phyloP scores from a whole-genome alignment of 2,329 filamentous ascomycete genomes.

The Claviceps sp. region DNA sequence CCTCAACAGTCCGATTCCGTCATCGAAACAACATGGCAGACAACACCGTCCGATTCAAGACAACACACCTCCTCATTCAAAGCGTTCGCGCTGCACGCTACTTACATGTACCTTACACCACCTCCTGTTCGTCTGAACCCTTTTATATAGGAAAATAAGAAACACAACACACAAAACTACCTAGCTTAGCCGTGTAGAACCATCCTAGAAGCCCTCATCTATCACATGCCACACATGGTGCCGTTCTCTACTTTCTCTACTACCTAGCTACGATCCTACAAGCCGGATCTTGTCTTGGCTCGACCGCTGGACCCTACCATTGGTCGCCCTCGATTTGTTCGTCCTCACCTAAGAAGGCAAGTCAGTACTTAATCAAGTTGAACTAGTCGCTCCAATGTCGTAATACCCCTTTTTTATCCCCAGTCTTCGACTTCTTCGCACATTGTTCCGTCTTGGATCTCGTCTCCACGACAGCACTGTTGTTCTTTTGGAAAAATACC shows the following conservation, averaged over 20 bases:
- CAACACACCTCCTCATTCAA: too few relatives aligned
- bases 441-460: not conserved
- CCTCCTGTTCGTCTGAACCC: not conserved
- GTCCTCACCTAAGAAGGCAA: not conserved
- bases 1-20: too few relatives aligned
- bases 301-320: not conserved
- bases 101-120: too few relatives aligned
- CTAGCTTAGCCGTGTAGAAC: conserved; percentile 1
- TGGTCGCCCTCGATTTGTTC: not conserved
- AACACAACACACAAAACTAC: conserved; percentile 1
- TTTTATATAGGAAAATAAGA: not conserved
- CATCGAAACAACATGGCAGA: too few relatives aligned
- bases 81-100: too few relatives aligned
- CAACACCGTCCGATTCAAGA: too few relatives aligned
- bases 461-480: not conserved
- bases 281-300: not conserved
- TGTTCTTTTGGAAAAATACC: not conserved
- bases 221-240: conserved; percentile 1
- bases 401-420: not conserved
- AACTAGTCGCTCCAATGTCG: too few relatives aligned
- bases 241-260: not conserved
- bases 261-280: too few relatives aligned
- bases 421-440: not conserved
- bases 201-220: conserved; percentile 3
- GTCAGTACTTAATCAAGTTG: not conserved